These are phyloP conservation scores for Colletotrichum karsti DNA, from an alignment of 2,329 filamentous ascomycete genomes.

Conservation along the genomic window DNA sequence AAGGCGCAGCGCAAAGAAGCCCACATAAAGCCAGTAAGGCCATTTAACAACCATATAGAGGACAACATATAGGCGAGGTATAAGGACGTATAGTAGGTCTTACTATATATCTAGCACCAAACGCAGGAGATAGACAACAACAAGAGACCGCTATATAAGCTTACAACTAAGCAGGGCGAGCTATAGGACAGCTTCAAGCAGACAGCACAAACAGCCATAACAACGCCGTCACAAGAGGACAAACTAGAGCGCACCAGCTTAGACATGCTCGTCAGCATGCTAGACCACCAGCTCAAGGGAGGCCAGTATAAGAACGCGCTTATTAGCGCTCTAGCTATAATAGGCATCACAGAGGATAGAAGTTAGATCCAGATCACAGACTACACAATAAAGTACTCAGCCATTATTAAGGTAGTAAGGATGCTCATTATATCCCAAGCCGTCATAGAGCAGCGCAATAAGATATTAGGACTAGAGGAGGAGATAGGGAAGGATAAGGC, in stretches of 20 bases:
- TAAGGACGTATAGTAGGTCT: slow-evolving; percentile 1
- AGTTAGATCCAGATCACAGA: not conserved
- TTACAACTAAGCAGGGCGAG: not conserved
- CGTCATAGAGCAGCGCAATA: not conserved
- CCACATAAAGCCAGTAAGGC: not conserved
- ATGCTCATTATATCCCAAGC: slow-evolving; percentile 25
- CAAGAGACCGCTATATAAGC: not conserved
- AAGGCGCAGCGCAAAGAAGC: slow-evolving; percentile 17
- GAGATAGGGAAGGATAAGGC: not conserved
- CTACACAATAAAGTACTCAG: slow-evolving; percentile 28
- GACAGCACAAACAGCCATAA: not conserved
- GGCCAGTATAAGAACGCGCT: not conserved
- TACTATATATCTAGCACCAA: slow-evolving; percentile 1
- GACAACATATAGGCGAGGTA: slow-evolving; percentile 22
- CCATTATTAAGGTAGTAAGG: slow-evolving; percentile 26
- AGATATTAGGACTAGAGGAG: not conserved
- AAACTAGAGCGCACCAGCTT: not conserved
- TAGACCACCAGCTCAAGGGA: not conserved
- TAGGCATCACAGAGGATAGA: slow-evolving; percentile 12
- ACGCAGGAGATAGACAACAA: not conserved
- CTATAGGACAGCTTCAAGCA: not conserved
- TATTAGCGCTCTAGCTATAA: not conserved
- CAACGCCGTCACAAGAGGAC: too few species aligned
- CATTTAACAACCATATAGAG: slow-evolving; percentile 21
- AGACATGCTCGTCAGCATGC: not conserved